Percentiles rank a stretch among this genome's conserved stretches.
Conservation (phyloP, 352 stramenopile genomes). For the Phytophthora kernoviae region DNA sequence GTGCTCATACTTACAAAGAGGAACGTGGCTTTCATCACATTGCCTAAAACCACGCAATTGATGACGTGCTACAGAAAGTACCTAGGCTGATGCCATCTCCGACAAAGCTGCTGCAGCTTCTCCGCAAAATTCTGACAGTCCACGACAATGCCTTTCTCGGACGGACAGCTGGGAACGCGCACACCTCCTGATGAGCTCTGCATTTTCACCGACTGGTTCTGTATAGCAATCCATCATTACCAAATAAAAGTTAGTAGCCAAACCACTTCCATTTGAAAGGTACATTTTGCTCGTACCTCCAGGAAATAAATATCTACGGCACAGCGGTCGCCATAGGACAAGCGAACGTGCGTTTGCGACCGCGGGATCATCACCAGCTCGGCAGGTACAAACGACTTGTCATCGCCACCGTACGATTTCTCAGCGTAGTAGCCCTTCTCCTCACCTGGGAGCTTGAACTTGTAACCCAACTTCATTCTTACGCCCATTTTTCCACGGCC, state of each 20-base stretch:
- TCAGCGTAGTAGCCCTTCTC: conserved; percentile 87
- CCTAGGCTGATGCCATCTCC: conserved; percentile 84
- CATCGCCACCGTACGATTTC: conserved; percentile 83
- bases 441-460: conserved; percentile 86
- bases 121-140: conserved; percentile 83
- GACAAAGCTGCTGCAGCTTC: conserved; percentile 83
- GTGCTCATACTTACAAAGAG: no score
- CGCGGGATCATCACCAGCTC: conserved; percentile 86
- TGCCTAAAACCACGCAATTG: not conserved
- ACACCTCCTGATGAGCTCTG: conserved; percentile 79
- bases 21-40: conserved; percentile 4
- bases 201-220: conserved; percentile 88
- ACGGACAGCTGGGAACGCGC: conserved; percentile 75
- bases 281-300: conserved; percentile 49
- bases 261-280: not conserved
- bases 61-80: conserved; percentile 1
- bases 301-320: conserved; percentile 93
- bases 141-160: conserved; percentile 71
- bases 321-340: conserved; percentile 85
- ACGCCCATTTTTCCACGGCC: conserved; percentile 74
- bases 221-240: not conserved
- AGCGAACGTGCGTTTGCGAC: conserved; percentile 82
- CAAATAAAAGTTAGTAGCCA: conserved; percentile 14
- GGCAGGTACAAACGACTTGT: conserved; percentile 86
- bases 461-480: conserved; percentile 89